Evolutionary conservation across 2,329 filamentous ascomycete genomes (phyloP).

Genomic region (Hymenoscyphus linearis): DNA sequence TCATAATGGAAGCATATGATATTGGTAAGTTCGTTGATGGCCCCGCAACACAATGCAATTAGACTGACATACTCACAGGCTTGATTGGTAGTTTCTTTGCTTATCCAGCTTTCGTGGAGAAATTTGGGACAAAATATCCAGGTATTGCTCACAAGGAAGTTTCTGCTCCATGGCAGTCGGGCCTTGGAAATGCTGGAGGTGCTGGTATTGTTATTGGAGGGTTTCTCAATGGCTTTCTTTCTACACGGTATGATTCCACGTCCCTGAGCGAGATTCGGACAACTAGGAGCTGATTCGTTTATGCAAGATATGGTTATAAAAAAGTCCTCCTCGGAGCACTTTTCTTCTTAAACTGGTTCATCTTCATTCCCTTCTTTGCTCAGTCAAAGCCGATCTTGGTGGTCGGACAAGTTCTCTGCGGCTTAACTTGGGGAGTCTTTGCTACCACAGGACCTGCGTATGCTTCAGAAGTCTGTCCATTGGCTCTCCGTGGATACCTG

Average conservation of each 20-base stretch:
- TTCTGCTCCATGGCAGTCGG: conserved; percentile 29
- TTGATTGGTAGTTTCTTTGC: conserved; percentile 34
- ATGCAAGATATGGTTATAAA: conserved; percentile 35
- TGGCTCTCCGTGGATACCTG: conserved; percentile 39
- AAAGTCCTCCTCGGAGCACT: conserved; percentile 41
- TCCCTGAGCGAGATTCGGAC: too few species aligned
- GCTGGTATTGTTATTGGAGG: conserved; percentile 39
- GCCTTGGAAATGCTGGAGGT: conserved; percentile 20
- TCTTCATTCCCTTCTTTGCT: conserved; percentile 45
- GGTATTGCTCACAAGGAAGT: conserved; percentile 18
- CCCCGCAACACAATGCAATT: too few species aligned
- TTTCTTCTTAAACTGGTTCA: conserved; percentile 38
- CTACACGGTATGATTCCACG: conserved; percentile 35
- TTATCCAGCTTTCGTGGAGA: conserved; percentile 25
- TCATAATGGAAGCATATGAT: conserved; percentile 36
- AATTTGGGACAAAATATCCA: conserved; percentile 12
- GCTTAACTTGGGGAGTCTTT: conserved; percentile 45
- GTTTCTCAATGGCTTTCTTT: conserved; percentile 40
- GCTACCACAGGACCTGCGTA: conserved; percentile 40
- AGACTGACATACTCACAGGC: conserved; percentile 15
- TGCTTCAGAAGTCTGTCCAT: conserved; percentile 40
- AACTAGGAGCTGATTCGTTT: background rate
- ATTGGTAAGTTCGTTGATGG: background rate
- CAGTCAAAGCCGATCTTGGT: conserved; percentile 40
- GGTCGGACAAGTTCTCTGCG: conserved; percentile 42